A percentile compares a stretch with the other conserved stretches of the same genome.
Evolutionary conservation across 176 grass and related monocot genomes (phyloP).

Genomic region (Carex myosuroides): DNA sequence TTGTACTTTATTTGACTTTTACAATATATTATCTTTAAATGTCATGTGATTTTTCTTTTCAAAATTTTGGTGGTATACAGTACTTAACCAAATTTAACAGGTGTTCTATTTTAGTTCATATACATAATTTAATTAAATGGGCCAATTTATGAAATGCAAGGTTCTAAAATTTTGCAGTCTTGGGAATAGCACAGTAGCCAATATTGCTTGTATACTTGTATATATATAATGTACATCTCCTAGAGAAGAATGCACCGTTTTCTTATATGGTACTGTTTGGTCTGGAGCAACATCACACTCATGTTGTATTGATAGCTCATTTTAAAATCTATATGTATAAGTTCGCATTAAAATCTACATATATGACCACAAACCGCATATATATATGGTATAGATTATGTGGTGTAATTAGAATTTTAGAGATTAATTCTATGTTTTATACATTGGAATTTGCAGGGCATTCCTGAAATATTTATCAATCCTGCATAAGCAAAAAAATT

Average conservation of each 20-base stretch:
- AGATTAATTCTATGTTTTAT: too few species aligned
- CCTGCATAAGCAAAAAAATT: not conserved
- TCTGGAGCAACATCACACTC: slow-evolving; percentile 8
- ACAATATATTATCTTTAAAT: not conserved
- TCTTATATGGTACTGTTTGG: not conserved
- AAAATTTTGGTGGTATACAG: not conserved
- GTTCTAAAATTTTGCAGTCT: not conserved
- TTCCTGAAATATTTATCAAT: not conserved
- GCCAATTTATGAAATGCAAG: not conserved
- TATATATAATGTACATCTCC: not conserved
- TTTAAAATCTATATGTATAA: too few species aligned
- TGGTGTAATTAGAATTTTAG: too few species aligned
- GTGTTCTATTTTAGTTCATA: not conserved
- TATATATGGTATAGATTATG: too few species aligned
- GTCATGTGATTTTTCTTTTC: too few species aligned
- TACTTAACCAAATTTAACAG: not conserved
- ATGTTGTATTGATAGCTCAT: not conserved
- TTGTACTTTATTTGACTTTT: not conserved
- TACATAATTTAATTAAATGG: not conserved
- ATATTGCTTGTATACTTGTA: not conserved
- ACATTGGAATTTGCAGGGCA: too few species aligned
- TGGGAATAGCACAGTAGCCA: not conserved
- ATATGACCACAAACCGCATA: too few species aligned
- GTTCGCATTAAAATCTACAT: too few species aligned
- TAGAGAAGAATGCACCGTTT: not conserved